A percentile compares a stretch with the other conserved stretches of the same genome.
Evolutionary conservation across 2,329 filamentous ascomycete species (phyloP).

Genomic region (Colletotrichum paranaense): DNA sequence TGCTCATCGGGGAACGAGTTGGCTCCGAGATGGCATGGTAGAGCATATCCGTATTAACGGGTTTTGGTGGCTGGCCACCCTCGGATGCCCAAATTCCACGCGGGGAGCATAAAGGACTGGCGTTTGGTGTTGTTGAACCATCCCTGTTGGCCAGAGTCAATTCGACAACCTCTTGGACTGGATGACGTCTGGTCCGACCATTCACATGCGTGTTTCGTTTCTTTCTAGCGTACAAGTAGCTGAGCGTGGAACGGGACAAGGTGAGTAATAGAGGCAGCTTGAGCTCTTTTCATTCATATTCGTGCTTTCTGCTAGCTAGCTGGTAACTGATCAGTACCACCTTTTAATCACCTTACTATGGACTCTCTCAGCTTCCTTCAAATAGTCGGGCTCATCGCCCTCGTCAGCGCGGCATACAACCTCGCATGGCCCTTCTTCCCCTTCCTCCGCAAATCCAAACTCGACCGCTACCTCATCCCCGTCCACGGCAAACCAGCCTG

Average conservation of each 20-base stretch:
- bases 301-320: neutral
- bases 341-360: neutral
- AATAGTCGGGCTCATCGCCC: slow-evolving; percentile 1
- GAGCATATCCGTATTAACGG: slow-evolving; percentile 27
- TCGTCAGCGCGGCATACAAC: slow-evolving; percentile 12
- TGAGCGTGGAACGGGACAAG: neutral
- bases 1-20: neutral
- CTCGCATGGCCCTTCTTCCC: slow-evolving; percentile 21
- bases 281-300: neutral
- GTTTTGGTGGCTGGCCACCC: neutral
- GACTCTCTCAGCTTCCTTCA: slow-evolving; percentile 1
- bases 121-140: slow-evolving; percentile 18
- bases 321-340: neutral
- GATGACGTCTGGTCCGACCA: slow-evolving; percentile 7
- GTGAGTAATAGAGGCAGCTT: neutral
- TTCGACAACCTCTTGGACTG: neutral
- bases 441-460: slow-evolving; percentile 15
- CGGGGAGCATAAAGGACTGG: slow-evolving; percentile 16
- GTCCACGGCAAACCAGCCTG: slow-evolving; percentile 44
- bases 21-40: neutral
- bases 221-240: neutral
- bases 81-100: neutral
- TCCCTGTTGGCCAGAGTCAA: slow-evolving; percentile 20
- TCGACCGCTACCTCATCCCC: slow-evolving; percentile 40
- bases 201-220: slow-evolving; percentile 1